These are phyloP conservation scores for Byssothecium circinans DNA, from an alignment of 2,329 filamentous ascomycete genomes.

Conservation along the genomic window DNA sequence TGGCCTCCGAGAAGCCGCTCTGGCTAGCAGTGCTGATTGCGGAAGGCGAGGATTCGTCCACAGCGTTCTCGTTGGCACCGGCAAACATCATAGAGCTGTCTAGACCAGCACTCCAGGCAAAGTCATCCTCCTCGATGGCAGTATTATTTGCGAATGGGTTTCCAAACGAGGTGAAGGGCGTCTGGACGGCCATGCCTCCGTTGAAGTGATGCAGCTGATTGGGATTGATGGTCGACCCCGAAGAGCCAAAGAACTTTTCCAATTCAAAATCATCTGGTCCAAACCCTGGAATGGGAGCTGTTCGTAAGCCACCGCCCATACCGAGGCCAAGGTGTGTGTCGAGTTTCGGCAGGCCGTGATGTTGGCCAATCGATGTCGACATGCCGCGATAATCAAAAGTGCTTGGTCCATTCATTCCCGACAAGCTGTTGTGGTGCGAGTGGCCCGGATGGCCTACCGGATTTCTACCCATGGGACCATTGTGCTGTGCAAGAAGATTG, in stretches of 20 bases:
- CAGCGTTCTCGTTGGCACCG: slow-evolving; percentile 72
- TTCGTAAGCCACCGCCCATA: slow-evolving; percentile 68
- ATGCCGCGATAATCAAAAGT: slow-evolving; percentile 71
- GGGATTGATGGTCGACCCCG: slow-evolving; percentile 63
- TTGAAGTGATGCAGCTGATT: slow-evolving; percentile 83
- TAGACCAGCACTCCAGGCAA: slow-evolving; percentile 84
- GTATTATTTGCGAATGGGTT: slow-evolving; percentile 60
- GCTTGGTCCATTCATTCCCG: slow-evolving; percentile 60
- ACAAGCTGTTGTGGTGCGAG: slow-evolving; percentile 74
- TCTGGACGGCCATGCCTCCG: slow-evolving; percentile 66
- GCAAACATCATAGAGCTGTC: slow-evolving; percentile 63
- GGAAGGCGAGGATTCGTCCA: slow-evolving; percentile 93
- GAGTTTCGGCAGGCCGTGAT: slow-evolving; percentile 70
- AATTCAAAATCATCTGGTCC: slow-evolving; percentile 65
- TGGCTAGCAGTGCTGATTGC: slow-evolving; percentile 94
- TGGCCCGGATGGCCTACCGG: slow-evolving; percentile 56
- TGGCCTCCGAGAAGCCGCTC: slow-evolving; percentile 85
- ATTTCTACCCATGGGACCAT: slow-evolving; percentile 53
- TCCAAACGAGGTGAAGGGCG: slow-evolving; percentile 45
- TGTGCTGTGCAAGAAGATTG: slow-evolving; percentile 66
- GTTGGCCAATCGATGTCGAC: slow-evolving; percentile 65
- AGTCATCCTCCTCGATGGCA: slow-evolving; percentile 72
- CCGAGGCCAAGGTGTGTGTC: slow-evolving; percentile 78
- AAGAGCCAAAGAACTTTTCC: slow-evolving; percentile 68
- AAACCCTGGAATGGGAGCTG: slow-evolving; percentile 67